Conservation (phyloP, 345 rosid species). For the Hibiscus tridactylites region DNA sequence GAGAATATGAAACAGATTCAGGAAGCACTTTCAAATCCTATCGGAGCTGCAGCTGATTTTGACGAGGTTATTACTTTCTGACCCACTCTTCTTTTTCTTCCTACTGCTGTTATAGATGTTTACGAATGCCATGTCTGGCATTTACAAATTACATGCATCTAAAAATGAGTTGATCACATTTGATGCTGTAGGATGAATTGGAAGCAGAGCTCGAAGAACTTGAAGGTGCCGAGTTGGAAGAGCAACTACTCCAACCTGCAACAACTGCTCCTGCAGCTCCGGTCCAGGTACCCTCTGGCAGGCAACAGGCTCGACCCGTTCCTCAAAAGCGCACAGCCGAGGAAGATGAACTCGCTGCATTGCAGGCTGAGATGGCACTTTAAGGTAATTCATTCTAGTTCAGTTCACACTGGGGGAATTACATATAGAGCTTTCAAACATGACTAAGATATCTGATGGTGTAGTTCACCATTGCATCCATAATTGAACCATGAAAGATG, state of each 20-base stretch:
- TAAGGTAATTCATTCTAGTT: slow-evolving; percentile 21
- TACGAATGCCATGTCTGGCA: background rate
- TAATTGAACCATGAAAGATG: slow-evolving; percentile 1
- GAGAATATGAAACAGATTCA: slow-evolving; percentile 93
- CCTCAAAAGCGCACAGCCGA: slow-evolving; percentile 64
- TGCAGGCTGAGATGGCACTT: slow-evolving; percentile 97
- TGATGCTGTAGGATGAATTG: slow-evolving; percentile 65
- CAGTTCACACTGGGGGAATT: background rate
- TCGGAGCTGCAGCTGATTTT: slow-evolving; percentile 73
- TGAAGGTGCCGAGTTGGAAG: slow-evolving; percentile 85
- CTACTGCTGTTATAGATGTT: background rate
- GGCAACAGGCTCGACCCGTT: slow-evolving; percentile 52
- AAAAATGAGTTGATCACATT: background rate
- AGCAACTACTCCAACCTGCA: slow-evolving; percentile 83
- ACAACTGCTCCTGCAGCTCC: slow-evolving; percentile 73
- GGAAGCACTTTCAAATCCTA: slow-evolving; percentile 74
- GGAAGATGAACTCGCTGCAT: slow-evolving; percentile 92
- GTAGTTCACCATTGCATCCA: background rate
- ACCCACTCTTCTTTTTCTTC: background rate
- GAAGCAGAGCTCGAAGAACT: slow-evolving; percentile 90
- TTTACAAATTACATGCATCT: background rate
- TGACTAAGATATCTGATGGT: background rate
- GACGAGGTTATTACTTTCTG: slow-evolving; percentile 52
- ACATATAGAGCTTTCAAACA: background rate
- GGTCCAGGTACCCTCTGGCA: slow-evolving; percentile 53